Evolutionary conservation across 306 rosid species (phyloP), one percentile per base, ranked within the genome.

Genomic region (Cucurbita ficifolia): DNA sequence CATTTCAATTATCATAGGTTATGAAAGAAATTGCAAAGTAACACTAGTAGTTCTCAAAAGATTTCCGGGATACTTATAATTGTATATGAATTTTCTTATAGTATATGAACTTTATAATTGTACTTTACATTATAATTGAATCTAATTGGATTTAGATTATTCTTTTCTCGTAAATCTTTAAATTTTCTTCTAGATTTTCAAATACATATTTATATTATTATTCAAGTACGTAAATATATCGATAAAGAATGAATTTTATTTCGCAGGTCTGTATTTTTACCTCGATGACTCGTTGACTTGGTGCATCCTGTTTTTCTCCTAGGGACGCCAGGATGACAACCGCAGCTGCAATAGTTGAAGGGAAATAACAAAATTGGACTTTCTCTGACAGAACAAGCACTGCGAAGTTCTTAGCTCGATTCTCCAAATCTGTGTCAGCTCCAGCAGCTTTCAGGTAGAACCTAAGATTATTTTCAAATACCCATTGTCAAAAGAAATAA

Each of bases 291-390:
- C 81, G 79, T 75, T 84, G 86, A 77, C 78, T 78, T 72, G 84
- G 75, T 69, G 78, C 86, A 56, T 84, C 79, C 61, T 79, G 79
- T 76, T 81, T 77, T 78, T 70, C 49, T 80, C 88, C 88, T 36
- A 89, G 79, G 82, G 87, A 82, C 57, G 96, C 97, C 79, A 91
- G 81, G 79, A 88, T 85, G 60, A 95, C 96, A 48, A 95, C 73
- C 13, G 97, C 90, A 77, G 99, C 99, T 54, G 97, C 99, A 81
- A 94, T 86, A 53, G 97, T 94, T 80, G 99, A 91, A 55, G 99
- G 97, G 87, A 87, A 80, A 82, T 81, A 91, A 38, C 85, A 70
- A 65, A 89, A 82, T 18, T 80, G 97, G 65, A 80, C 87, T 39
- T 74, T 84, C 77, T 84, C 85, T 46, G 92, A 79, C 11, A 91